Evolutionary conservation across 2,329 filamentous ascomycete genomes (phyloP), one percentile per base, ranked within the genome.

Genomic region (Blumeriella jaapii): DNA sequence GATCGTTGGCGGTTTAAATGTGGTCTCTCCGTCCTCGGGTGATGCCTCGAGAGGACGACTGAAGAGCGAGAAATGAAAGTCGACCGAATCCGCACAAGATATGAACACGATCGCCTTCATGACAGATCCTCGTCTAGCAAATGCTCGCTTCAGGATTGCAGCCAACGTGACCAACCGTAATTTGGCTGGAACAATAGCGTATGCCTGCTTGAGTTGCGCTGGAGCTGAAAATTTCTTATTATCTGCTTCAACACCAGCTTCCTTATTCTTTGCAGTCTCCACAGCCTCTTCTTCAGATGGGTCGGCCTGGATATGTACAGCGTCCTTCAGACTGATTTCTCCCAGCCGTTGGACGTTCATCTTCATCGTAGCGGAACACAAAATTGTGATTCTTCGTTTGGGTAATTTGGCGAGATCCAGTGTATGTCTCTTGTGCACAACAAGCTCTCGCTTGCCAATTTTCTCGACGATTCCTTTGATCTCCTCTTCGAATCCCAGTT

Each of bases 41-140:
- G 47, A 38, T 17, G 38, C 32, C 18, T 49, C 42, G 19, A 42
- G 13, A 49, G 44, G 38, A 44, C 39, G 53, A 34, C 40, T 78
- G 38, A 98, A 72, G 3, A 94, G 63, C 41, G 93, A 82, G 56
- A 86, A 96, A 57, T 96, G 89, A 51, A 95, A 98, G 56, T 98
- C 86, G 40, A 96, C 91, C 1, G 85, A 91, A 57, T 98, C 91
- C 13, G 91, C 87, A 53, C 91, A 98, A 8, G 89, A 94, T 31
- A 98, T 82, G 61, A 98, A 98, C 22, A 98, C 69, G 41, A 98
- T 95, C 14, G 82, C 83, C 59, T 98, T 96, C 83, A 93, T 95
- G 12, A 93, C 82, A 1, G 84, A 85, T 0, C 86, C 89, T 57
- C 82, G 83, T 12, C 87, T 73, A 38, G 84, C 78, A 58, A 98